Conservation (phyloP, 2,329 filamentous ascomycete genomes). For the Myriosclerotinia curreyana region DNA sequence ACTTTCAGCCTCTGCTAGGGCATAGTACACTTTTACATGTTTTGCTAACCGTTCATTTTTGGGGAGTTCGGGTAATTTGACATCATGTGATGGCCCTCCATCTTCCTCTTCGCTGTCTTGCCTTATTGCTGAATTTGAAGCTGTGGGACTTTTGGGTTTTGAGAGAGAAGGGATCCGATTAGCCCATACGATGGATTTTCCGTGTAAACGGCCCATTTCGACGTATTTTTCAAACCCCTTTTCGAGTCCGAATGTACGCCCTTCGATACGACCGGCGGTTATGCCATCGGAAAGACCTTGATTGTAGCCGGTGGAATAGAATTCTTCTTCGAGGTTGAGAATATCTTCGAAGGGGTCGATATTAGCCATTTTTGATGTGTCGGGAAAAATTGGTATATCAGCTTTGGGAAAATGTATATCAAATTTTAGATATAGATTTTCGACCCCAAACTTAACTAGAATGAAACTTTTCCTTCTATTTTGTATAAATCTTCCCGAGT, state of each 20-base stretch:
- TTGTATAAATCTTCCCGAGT: neutral
- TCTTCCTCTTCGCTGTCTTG: neutral
- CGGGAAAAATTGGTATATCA: neutral
- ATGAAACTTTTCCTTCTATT: slow-evolving; percentile 8
- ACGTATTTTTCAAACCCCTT: slow-evolving; percentile 92
- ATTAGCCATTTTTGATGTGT: slow-evolving; percentile 28
- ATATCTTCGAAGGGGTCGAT: slow-evolving; percentile 42
- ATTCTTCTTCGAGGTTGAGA: slow-evolving; percentile 61
- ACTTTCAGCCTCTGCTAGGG: slow-evolving; percentile 74
- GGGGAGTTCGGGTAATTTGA: slow-evolving; percentile 42
- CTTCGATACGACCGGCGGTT: slow-evolving; percentile 78
- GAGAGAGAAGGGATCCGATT: slow-evolving; percentile 54
- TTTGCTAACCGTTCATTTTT: slow-evolving; percentile 67
- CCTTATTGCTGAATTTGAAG: neutral
- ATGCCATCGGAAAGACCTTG: slow-evolving; percentile 74
- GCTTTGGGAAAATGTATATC: neutral
- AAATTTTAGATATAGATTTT: neutral
- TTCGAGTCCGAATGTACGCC: slow-evolving; percentile 83
- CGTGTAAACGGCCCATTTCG: slow-evolving; percentile 74
- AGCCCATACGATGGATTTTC: slow-evolving; percentile 79
- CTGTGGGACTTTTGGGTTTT: neutral
- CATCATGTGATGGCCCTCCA: neutral
- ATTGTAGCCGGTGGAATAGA: slow-evolving; percentile 79
- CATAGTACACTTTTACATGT: slow-evolving; percentile 72
- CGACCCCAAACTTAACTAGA: neutral